Percentiles rank a stretch among this genome's conserved stretches.
phyloP scores from a whole-genome alignment of 1,139 yeast species.

The Debaryomyces fabryi region DNA sequence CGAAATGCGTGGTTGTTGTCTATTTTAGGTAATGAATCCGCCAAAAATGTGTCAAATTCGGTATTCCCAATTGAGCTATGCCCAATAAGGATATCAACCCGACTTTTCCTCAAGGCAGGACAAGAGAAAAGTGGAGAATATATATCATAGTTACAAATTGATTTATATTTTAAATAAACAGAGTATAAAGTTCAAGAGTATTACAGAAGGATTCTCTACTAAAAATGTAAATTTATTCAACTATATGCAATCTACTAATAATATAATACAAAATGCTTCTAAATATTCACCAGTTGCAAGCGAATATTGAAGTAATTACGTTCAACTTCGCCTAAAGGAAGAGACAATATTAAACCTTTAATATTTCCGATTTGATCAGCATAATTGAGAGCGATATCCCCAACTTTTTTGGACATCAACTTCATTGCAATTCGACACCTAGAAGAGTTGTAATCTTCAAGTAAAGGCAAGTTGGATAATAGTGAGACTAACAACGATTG shows the following conservation, averaged over 20 bases:
- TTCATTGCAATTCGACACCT: conserved; percentile 50
- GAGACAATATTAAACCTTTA: conserved; percentile 30
- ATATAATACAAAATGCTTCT: conserved; percentile 1
- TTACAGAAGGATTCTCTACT: no score
- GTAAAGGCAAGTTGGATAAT: conserved; percentile 47
- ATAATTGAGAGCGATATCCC: conserved; percentile 38
- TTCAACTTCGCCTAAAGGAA: conserved; percentile 55
- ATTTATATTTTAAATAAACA: no score
- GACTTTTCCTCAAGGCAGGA: no score
- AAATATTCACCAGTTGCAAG: conserved; percentile 7
- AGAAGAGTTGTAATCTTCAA: conserved; percentile 30
- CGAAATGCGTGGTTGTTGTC: no score
- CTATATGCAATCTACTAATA: conserved; percentile 8
- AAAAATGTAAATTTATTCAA: background rate
- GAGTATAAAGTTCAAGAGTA: no score
- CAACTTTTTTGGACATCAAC: conserved; percentile 53
- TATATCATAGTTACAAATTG: no score
- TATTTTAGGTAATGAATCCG: no score
- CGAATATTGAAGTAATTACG: conserved; percentile 36
- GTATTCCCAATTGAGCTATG: no score
- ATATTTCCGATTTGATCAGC: conserved; percentile 17
- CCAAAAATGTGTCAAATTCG: no score
- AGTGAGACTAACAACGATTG: conserved; percentile 27
- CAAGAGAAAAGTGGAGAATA: no score
- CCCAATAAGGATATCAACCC: no score